phyloP scores from a whole-genome alignment of 108 stramenopile species.

The Nitzschia sp. region DNA sequence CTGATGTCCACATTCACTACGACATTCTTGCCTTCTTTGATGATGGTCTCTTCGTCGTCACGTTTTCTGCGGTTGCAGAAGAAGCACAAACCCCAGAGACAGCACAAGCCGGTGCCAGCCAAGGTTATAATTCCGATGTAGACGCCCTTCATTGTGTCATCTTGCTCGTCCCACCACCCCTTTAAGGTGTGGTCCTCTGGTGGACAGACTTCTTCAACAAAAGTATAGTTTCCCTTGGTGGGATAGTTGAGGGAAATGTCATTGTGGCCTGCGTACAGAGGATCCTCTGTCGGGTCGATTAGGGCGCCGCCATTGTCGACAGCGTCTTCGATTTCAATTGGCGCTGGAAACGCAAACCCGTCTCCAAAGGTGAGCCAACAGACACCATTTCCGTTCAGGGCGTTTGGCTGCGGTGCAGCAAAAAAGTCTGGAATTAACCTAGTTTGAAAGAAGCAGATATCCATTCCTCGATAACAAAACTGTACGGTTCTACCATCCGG shows the following conservation, averaged over 20 bases:
- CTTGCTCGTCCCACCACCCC: constrained; percentile 1
- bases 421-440: background rate
- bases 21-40: background rate
- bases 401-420: background rate
- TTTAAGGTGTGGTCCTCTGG: background rate
- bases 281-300: constrained; percentile 2
- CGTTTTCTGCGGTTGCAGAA: background rate
- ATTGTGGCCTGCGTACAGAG: constrained; percentile 7
- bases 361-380: constrained; percentile 11
- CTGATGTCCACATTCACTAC: constrained; percentile 2
- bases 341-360: background rate
- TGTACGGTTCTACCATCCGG: background rate
- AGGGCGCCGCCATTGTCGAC: background rate
- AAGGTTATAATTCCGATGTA: background rate
- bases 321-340: background rate
- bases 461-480: background rate
- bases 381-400: constrained; percentile 4
- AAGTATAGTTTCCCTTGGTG: background rate
- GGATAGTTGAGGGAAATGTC: background rate
- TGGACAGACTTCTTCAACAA: background rate
- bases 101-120: background rate
- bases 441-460: constrained; percentile 9
- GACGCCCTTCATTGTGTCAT: background rate
- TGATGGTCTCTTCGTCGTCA: background rate
- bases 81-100: background rate